These are phyloP conservation scores for Cryptosporidium sp. DNA, from an alignment of 169 alveolate genomes.

Conservation along the genomic window DNA sequence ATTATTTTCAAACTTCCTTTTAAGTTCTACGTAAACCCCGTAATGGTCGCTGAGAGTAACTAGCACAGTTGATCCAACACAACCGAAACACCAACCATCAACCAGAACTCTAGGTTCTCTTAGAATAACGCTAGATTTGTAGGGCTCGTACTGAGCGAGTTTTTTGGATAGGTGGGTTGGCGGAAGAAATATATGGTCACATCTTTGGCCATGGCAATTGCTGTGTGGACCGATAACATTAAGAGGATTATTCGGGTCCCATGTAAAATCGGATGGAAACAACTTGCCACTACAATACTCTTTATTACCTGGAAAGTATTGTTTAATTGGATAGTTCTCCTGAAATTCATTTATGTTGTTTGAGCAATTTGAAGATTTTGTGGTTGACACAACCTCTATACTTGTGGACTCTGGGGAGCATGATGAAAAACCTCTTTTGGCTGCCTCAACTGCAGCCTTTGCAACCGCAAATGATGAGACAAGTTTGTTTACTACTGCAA, in stretches of 20 bases:
- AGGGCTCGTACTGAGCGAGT: constrained; percentile 82
- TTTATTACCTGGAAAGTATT: constrained; percentile 54
- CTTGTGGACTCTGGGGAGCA: constrained; percentile 62
- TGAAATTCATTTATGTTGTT: constrained; percentile 7
- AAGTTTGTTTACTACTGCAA: constrained; percentile 55
- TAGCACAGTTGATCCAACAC: constrained; percentile 83
- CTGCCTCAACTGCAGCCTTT: constrained; percentile 68
- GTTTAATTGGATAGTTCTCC: constrained; percentile 30
- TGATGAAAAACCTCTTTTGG: constrained; percentile 45
- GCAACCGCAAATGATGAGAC: constrained; percentile 72
- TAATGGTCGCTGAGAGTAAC: constrained; percentile 91
- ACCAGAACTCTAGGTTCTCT: constrained; percentile 87
- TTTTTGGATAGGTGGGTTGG: constrained; percentile 84
- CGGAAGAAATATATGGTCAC: constrained; percentile 90
- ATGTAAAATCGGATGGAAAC: constrained; percentile 81
- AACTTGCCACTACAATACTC: not conserved
- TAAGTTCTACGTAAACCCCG: constrained; percentile 85
- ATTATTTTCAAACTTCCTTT: constrained; percentile 71
- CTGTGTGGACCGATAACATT: constrained; percentile 90
- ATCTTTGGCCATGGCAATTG: constrained; percentile 88
- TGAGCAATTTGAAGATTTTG: constrained; percentile 33
- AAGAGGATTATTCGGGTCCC: constrained; percentile 91
- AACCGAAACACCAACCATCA: constrained; percentile 80
- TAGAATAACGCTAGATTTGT: constrained; percentile 85
- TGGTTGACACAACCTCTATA: constrained; percentile 56